Evolutionary conservation across 768 basidiomycete species (phyloP).

Genomic region (Termitomyces sp.): DNA sequence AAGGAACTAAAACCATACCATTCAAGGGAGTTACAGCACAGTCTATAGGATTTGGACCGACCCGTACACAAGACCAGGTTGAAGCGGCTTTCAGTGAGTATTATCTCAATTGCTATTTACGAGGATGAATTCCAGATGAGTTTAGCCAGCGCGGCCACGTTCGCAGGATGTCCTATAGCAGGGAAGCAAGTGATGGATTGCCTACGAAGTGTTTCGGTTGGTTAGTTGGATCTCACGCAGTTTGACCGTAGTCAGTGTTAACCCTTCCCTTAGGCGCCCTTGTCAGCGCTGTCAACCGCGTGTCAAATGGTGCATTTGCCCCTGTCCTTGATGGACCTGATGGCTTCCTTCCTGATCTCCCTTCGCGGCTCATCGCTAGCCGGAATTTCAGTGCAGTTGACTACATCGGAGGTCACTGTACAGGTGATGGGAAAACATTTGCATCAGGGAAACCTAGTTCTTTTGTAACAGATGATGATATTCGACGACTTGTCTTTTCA

Average conservation of each 20-base stretch:
- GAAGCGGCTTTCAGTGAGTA: slow-evolving; percentile 34
- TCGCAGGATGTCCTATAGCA: not conserved
- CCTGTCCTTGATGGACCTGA: slow-evolving; percentile 29
- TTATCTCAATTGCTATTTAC: not conserved
- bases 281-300: slow-evolving; percentile 37
- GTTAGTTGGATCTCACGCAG: not conserved
- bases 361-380: slow-evolving; percentile 32
- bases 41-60: slow-evolving; percentile 43
- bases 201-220: not conserved
- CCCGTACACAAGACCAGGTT: slow-evolving; percentile 24
- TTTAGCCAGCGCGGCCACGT: not conserved
- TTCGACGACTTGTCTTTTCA: slow-evolving; percentile 31
- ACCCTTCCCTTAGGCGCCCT: slow-evolving; percentile 28
- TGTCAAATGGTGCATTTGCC: slow-evolving; percentile 28
- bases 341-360: slow-evolving; percentile 33
- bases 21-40: slow-evolving; percentile 42
- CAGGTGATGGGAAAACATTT: slow-evolving; percentile 42
- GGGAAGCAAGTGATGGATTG: slow-evolving; percentile 1
- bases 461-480: slow-evolving; percentile 40
- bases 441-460: slow-evolving; percentile 34
- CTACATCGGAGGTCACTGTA: slow-evolving; percentile 41
- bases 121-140: not conserved
- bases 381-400: slow-evolving; percentile 34
- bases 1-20: slow-evolving; percentile 26
- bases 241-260: not conserved